These are phyloP conservation scores for Calonectria fujianensis DNA, from an alignment of 2,329 filamentous ascomycete genomes.

Conservation along the genomic window DNA sequence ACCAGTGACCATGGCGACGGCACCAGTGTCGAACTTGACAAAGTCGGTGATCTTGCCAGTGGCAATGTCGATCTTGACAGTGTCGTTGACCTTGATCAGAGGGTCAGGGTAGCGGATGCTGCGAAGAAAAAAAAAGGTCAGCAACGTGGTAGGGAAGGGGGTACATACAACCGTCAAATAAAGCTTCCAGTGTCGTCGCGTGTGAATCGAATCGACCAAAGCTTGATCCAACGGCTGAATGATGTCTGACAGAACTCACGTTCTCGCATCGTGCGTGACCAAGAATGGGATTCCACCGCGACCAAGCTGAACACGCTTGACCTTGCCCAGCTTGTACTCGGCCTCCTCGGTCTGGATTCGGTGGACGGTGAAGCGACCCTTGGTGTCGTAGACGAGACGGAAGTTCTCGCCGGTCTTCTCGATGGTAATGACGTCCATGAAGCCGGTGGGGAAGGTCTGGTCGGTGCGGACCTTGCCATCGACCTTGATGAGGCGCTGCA, in stretches of 20 bases:
- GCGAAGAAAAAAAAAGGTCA: constrained; percentile 61
- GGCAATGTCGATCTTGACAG: constrained; percentile 97
- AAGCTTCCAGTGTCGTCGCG: constrained; percentile 60
- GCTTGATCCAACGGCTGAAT: constrained; percentile 99
- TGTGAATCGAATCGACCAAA: constrained; percentile 82
- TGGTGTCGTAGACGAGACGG: constrained; percentile 99
- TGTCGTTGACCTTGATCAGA: constrained; percentile 99
- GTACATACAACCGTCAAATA: constrained; percentile 74
- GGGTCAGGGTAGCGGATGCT: constrained; percentile 99
- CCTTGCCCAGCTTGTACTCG: constrained; percentile 99
- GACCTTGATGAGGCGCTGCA: constrained; percentile 99
- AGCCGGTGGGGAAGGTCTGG: constrained; percentile 96
- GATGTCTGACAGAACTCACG: constrained; percentile 98
- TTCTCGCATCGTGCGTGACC: constrained; percentile 99
- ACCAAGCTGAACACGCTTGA: constrained; percentile 99
- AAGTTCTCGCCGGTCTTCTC: constrained; percentile 99
- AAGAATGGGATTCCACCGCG: constrained; percentile 99
- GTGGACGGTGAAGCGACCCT: constrained; percentile 99
- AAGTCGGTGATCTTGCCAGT: constrained; percentile 99
- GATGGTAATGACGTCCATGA: constrained; percentile 99
- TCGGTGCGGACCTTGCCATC: constrained; percentile 99
- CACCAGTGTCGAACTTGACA: constrained; percentile 99
- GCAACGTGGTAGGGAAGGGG: constrained; percentile 57
- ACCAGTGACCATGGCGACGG: constrained; percentile 98
- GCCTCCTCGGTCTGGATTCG: constrained; percentile 99